These are phyloP conservation scores for Clavulina sp. DNA, from an alignment of 768 basidiomycete genomes.

Conservation along the genomic window DNA sequence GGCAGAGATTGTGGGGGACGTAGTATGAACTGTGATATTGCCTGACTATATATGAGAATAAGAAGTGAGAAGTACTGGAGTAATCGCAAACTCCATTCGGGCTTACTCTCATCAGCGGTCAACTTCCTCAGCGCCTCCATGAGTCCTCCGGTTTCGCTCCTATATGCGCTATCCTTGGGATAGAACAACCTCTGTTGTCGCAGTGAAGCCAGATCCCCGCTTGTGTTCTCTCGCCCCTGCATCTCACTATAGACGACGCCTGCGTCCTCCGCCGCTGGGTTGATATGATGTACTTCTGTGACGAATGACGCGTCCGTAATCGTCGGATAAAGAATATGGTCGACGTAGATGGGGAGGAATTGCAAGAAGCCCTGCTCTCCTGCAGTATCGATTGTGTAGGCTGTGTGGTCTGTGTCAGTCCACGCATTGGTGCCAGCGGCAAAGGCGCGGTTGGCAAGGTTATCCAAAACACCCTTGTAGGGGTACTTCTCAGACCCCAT, in stretches of 20 bases:
- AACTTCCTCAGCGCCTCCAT: conserved; percentile 81
- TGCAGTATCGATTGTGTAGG: conserved; percentile 90
- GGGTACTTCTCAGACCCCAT: conserved; percentile 93
- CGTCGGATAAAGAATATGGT: conserved; percentile 94
- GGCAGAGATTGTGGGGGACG: conserved; percentile 80
- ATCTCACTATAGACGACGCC: conserved; percentile 97
- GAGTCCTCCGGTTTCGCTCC: conserved; percentile 92
- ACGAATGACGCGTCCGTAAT: conserved; percentile 72
- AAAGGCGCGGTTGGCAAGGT: conserved; percentile 85
- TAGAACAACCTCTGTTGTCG: conserved; percentile 72
- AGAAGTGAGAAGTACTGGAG: not conserved
- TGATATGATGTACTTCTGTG: conserved; percentile 80
- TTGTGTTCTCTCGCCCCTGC: conserved; percentile 90
- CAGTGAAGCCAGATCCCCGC: conserved; percentile 78
- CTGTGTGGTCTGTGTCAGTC: conserved; percentile 92
- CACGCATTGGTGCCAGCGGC: conserved; percentile 64
- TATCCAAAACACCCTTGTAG: conserved; percentile 89
- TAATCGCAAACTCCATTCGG: not conserved
- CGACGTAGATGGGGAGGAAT: conserved; percentile 74
- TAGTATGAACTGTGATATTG: conserved; percentile 81
- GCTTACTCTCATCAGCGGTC: conserved; percentile 71
- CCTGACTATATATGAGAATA: conserved; percentile 47
- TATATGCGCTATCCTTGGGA: conserved; percentile 67
- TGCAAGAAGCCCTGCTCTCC: conserved; percentile 85
- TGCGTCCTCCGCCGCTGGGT: conserved; percentile 74